Percentiles rank a stretch among this genome's conserved stretches.
Conservation (phyloP, 2,329 filamentous ascomycete genomes). For the Zasmidium citrigriseum region DNA sequence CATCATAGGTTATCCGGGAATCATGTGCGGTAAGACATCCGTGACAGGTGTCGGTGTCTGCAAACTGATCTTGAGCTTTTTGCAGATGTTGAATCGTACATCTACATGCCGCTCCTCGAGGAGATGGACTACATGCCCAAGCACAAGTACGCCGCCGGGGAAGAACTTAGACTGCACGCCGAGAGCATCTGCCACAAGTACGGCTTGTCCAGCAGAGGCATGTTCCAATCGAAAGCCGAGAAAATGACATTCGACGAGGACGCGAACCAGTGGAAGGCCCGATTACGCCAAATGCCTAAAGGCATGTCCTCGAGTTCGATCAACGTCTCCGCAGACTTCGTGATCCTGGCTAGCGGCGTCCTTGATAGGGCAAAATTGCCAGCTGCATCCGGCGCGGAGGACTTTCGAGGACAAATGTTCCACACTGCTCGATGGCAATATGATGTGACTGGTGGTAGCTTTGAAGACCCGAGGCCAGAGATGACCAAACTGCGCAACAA, state of each 20-base stretch:
- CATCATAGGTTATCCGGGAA: conserved; percentile 43
- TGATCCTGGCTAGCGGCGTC: conserved; percentile 45
- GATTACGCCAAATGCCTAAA: conserved; percentile 33
- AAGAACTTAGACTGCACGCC: conserved; percentile 51
- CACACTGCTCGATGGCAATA: conserved; percentile 51
- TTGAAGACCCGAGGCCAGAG: conserved; percentile 28
- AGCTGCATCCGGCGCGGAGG: conserved; percentile 41
- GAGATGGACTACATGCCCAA: conserved; percentile 61
- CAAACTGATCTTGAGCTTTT: not conserved
- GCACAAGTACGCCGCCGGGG: conserved; percentile 48
- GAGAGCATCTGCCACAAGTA: conserved; percentile 48
- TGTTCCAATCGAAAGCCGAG: conserved; percentile 51
- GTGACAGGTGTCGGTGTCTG: too few species aligned
- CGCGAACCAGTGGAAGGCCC: conserved; percentile 35
- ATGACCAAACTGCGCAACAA: conserved; percentile 43
- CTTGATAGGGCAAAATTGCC: conserved; percentile 48
- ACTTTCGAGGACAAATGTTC: conserved; percentile 44
- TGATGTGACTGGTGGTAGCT: conserved; percentile 41
- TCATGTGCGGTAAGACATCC: conserved; percentile 44
- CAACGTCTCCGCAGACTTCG: conserved; percentile 40
- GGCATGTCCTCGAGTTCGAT: conserved; percentile 24
- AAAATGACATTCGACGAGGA: conserved; percentile 52
- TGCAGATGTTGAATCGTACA: conserved; percentile 59
- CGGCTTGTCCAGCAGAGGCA: conserved; percentile 41
- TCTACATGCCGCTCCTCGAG: conserved; percentile 61